Evolutionary conservation across 192 early-diverging fungal genomes (phyloP), one percentile per base, ranked within the genome.

Genomic region (Pecoramyces ruminantium): DNA sequence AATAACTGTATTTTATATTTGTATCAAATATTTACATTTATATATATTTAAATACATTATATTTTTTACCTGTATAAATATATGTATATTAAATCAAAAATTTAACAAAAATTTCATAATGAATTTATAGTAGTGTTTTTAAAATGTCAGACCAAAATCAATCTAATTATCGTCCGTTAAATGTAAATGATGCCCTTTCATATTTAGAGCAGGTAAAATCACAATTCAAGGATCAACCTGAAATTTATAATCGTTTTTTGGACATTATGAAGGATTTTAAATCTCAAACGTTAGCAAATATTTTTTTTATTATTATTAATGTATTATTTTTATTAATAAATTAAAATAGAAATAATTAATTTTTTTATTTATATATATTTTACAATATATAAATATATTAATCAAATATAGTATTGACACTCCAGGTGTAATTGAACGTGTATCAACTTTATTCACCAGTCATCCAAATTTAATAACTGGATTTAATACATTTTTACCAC

Each of bases 401-500:
- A 34, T 34, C n/a, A 25, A 11, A 67, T 17, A 16, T 81, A 92
- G 93, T 6, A 96, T 99, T 80, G 96, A 98, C 82, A 99, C 98
- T 4, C 96, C 97, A 1, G 96, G 95, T 29, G 98, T 99, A 13
- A 99, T 99, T 86, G 91, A 94, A 28, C 94, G 98, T 38, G 98
- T 99, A 12, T 98, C 98, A 42, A 92, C 87, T n/a, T 87, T 99
- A 51, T 99, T 99, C 83, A 89, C 93, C 51, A 94, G 93, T 58
- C 94, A 96, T 79, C 95, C 96, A 28, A 84, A 87, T 30, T 87
- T 99, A 78, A 97, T 99, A 39, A 94, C 92, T 78, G 98, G 98
- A 27, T 99, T 99, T 86, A 99, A 99, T 86, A 98, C 98, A 1
- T 99, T 99, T 82, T 83, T 99, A 81, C 98, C 98, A n/a, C 95